Base-by-base conservation (phyloP, 306 rosid genomes). In the Cucurbita ficifolia region DNA sequence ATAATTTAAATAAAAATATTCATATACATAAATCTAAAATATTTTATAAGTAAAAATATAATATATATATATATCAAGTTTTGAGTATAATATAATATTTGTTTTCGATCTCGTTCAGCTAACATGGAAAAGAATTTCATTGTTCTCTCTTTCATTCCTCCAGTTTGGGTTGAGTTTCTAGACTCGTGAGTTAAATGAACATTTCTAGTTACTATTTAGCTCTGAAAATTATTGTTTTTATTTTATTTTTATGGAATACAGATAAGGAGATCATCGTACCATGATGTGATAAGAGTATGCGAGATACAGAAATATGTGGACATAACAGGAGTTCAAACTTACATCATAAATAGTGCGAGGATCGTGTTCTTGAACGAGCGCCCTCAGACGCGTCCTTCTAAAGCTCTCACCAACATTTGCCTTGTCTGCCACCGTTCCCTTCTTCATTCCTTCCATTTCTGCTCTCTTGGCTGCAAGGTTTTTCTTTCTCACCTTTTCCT, bases 221-320 rank as follows among this genome's bases (percentile, higher is more conserved):
- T n/a, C n/a, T n/a, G n/a, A 29, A 29, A 29, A 2, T 29, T 29
- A 29, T 2, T 29, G 3, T 29, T n/a, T n/a, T n/a, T n/a, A n/a
- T n/a, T n/a, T n/a, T n/a, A 0, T 29, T 29, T 29, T 29, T 29
- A 29, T 29, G 33, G 33, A 29, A 29, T 82, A 17, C 40, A 88
- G 92, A 85, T 88, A 85, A 83, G 92, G 72, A 88, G 92, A 75
- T 88, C 92, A 67, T 88, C 89, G 35, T 88, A 88, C 83, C 92
- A 88, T 83, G 92, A 88, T 82, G 92, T 88, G 79, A 88, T 88
- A 80, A 83, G 92, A 67, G 89, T 88, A 24, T 76, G 82, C 8
- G 92, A 88, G 80, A 85, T 88, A 49, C 92, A 85, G 84, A 88
- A 82, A 82, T 82, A 74, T 75, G 10, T 88, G 89, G 89, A 88